Evolutionary conservation across 768 basidiomycete species (phyloP), one percentile per base, ranked within the genome.

Genomic region (Suillus hirtellus): DNA sequence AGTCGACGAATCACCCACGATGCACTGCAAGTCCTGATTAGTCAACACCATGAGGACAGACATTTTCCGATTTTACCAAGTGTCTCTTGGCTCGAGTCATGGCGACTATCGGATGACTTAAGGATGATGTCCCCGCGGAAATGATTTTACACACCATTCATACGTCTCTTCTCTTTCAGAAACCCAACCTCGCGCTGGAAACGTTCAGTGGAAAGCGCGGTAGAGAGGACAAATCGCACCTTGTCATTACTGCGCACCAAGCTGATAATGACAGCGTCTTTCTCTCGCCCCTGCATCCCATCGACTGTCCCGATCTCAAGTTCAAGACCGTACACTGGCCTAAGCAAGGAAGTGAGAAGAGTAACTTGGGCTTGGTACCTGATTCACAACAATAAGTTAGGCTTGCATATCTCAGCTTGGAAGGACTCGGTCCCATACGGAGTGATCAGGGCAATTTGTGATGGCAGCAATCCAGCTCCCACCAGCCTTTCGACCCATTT

Each of bases 251-350:
- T 96, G 31, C 97, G 82, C 2, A 99, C 97, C 4, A 99, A 84
- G 67, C 87, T 93, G 60, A 99, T 92, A 27, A 99, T 86, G 44
- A 99, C 86, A 0, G 95, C 95, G 60, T 99, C 94, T 68, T 94
- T 94, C 74, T 99, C 96, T 56, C 97, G 86, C 0, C 96, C 96
- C 79, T 99, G 97, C 89, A 98, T 92, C 0, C 95, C 95, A 71
- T 99, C 97, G 1, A 99, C 95, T 0, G 91, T 93, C 1, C 96
- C 97, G 50, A 97, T 93, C 68, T 98, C 95, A 1, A 99, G 82
- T 31, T 79, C 78, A 0, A 80, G 73, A 0, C 90, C 90, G 68
- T 91, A 82, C n/a, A 78, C 72, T 0, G 89, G 87, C 27, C 90
- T 86, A 21, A 99, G 78, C 49, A 94, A 78, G 0, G 89, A 87